A percentile compares a stretch with the other conserved stretches of the same genome.
These are phyloP conservation scores for Hymenoscyphus fraxineus DNA, from an alignment of 2,329 filamentous ascomycete genomes.

Conservation along the genomic window DNA sequence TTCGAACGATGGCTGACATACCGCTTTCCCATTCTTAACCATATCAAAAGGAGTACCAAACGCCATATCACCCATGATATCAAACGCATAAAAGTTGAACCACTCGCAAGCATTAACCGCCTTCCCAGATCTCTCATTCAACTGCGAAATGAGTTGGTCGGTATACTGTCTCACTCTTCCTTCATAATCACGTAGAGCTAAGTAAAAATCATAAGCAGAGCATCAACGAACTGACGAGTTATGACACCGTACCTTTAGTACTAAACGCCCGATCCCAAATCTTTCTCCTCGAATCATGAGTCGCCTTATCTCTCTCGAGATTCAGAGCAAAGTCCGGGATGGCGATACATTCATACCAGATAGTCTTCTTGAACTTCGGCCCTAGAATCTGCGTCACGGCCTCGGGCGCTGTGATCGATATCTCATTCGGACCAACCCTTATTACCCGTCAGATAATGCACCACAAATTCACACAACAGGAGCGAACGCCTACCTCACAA, in stretches of 20 bases:
- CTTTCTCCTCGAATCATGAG: slow-evolving; percentile 25
- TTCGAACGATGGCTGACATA: background rate
- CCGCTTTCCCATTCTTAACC: slow-evolving; percentile 19
- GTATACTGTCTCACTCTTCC: slow-evolving; percentile 19
- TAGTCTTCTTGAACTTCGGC: slow-evolving; percentile 22
- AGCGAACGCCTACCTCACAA: slow-evolving; percentile 18
- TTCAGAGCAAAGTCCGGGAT: slow-evolving; percentile 15
- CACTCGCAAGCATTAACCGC: slow-evolving; percentile 22
- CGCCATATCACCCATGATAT: slow-evolving; percentile 31
- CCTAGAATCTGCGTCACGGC: slow-evolving; percentile 19
- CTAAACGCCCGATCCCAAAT: slow-evolving; percentile 28
- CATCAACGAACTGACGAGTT: too few species aligned
- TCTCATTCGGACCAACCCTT: slow-evolving; percentile 20
- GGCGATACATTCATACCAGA: slow-evolving; percentile 25
- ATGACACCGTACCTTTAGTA: slow-evolving; percentile 19
- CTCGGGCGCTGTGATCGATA: slow-evolving; percentile 22
- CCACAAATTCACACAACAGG: background rate
- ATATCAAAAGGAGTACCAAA: slow-evolving; percentile 30
- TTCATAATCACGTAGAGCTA: slow-evolving; percentile 27
- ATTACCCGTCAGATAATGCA: background rate
- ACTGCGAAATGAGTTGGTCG: slow-evolving; percentile 18
- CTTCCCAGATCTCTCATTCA: slow-evolving; percentile 18
- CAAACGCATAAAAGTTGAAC: slow-evolving; percentile 29
- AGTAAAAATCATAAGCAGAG: background rate
- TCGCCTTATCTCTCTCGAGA: slow-evolving; percentile 17